Evolutionary conservation across 371 early-diverging fungal genomes (phyloP).

Genomic region (Saksenaea vasiformis): DNA sequence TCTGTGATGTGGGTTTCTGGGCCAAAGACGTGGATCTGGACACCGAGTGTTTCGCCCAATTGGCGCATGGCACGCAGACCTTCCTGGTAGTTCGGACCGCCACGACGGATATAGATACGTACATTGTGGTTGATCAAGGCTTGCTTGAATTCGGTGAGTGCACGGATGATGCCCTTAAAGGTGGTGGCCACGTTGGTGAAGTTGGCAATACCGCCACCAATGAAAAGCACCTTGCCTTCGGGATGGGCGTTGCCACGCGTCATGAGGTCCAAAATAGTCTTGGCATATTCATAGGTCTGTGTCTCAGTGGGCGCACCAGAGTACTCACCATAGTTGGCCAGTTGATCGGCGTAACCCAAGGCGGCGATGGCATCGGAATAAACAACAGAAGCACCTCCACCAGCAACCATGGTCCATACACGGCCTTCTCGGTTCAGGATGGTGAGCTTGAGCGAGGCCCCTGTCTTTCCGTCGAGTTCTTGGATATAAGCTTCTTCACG

Average conservation of each 20-base stretch:
- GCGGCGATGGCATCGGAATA: conserved; percentile 95
- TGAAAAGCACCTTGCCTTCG: conserved; percentile 91
- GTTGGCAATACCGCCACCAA: conserved; percentile 98
- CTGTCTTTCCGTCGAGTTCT: conserved; percentile 96
- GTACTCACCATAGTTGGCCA: conserved; percentile 98
- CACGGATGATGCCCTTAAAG: conserved; percentile 96
- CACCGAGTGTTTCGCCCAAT: conserved; percentile 85
- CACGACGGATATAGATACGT: conserved; percentile 92
- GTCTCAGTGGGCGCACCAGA: conserved; percentile 96
- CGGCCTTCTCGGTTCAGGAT: conserved; percentile 92
- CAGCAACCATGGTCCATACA: conserved; percentile 98
- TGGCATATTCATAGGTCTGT: conserved; percentile 97
- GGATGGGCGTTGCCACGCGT: conserved; percentile 82
- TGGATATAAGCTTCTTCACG: conserved; percentile 94
- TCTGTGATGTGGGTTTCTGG: conserved; percentile 97
- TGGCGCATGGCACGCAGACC: conserved; percentile 91
- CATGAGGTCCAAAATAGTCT: conserved; percentile 95
- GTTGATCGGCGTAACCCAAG: conserved; percentile 85
- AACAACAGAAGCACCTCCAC: conserved; percentile 96
- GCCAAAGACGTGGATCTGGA: conserved; percentile 92
- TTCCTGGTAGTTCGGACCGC: conserved; percentile 97
- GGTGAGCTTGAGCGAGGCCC: conserved; percentile 94
- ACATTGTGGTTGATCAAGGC: conserved; percentile 81
- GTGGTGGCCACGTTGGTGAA: conserved; percentile 97
- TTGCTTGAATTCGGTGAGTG: conserved; percentile 86